Evolutionary conservation across 768 basidiomycete species (phyloP).

Genomic region (Filobasidium wieringae): DNA sequence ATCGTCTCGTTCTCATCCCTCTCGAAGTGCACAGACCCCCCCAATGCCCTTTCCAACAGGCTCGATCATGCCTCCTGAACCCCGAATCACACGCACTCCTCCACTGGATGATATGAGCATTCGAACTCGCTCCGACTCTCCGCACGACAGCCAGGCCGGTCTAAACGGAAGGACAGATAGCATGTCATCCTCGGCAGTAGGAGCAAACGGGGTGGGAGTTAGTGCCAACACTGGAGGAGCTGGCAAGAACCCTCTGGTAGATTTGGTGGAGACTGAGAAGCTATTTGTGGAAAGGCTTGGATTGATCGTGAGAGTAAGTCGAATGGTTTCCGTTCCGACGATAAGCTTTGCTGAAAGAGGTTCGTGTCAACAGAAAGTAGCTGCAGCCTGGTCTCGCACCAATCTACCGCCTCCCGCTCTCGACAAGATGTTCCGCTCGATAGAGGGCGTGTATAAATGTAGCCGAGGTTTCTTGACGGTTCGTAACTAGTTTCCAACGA

Average conservation of each 20-base stretch:
- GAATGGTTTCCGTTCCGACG: background rate
- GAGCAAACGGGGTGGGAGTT: background rate
- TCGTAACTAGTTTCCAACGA: constrained; percentile 13
- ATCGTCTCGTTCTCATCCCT: background rate
- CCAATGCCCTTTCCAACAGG: background rate
- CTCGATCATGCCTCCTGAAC: background rate
- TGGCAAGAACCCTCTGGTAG: constrained; percentile 60
- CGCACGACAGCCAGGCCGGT: background rate
- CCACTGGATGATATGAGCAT: background rate
- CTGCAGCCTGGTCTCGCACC: constrained; percentile 90
- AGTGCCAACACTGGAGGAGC: background rate
- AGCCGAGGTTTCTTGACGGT: constrained; percentile 71
- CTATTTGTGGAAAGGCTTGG: constrained; percentile 80
- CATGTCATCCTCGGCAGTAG: background rate
- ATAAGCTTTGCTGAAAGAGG: background rate
- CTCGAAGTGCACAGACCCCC: background rate
- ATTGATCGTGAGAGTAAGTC: constrained; percentile 73
- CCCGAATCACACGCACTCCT: too few relatives aligned
- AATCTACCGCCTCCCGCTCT: constrained; percentile 87
- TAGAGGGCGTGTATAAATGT: constrained; percentile 85
- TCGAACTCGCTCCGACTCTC: background rate
- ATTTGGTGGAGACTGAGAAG: constrained; percentile 90
- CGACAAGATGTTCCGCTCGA: constrained; percentile 84
- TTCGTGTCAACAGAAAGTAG: constrained; percentile 60
- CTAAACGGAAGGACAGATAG: background rate